Evolutionary conservation across 1,284 basidiomycete species (phyloP), one percentile per base, ranked within the genome.

Genomic region (Ceratobasidium sp.): DNA sequence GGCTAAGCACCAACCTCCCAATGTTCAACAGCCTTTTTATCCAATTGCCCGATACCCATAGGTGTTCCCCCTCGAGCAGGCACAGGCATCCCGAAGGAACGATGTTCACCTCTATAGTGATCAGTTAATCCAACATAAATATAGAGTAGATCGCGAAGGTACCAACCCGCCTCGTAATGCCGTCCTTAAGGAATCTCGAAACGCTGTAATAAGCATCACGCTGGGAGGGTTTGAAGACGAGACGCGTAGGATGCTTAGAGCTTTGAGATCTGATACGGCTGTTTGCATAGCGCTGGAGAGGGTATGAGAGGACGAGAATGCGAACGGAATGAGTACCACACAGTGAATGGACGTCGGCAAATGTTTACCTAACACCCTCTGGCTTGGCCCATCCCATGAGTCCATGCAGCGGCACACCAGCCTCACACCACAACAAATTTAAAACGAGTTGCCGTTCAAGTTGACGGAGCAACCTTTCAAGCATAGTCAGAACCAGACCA

Each of bases 161-260:
- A 86, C 92, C 83, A 84, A 96, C 96, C 96, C 93, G 82, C 96
- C 97, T 0, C 95, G 97, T 61, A 99, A 87, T n/a, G 96, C 96
- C 81, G 94, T 93, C 78, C 95, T 88, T 81, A 97, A 88, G 78
- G 92, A 93, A 5, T 89, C 86, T 83, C 96, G 95, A 87, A 97
- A 95, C 0, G 91, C 91, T 4, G 91, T 82, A 82, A 93, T 95
- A 81, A 96, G 87, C 40, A 88, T 88, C 77, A 92, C 87, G 83
- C 91, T 94, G 70, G 87, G 87, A 7, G 87, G 81, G 5, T 89
- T 89, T 73, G 87, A 90, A 20, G 91, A 88, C 65, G 90, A 89
- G 75, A 87, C 90, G 20, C 91, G 89, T 57, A 96, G 83, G 75
- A 98, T 94, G 83, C 96, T 93, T 38, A 97, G 86, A 56, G 89